A percentile compares a stretch with the other conserved stretches of the same genome.
These are phyloP conservation scores for Colletotrichum tofieldiae DNA, from an alignment of 2,329 filamentous ascomycete species.

Conservation along the genomic window DNA sequence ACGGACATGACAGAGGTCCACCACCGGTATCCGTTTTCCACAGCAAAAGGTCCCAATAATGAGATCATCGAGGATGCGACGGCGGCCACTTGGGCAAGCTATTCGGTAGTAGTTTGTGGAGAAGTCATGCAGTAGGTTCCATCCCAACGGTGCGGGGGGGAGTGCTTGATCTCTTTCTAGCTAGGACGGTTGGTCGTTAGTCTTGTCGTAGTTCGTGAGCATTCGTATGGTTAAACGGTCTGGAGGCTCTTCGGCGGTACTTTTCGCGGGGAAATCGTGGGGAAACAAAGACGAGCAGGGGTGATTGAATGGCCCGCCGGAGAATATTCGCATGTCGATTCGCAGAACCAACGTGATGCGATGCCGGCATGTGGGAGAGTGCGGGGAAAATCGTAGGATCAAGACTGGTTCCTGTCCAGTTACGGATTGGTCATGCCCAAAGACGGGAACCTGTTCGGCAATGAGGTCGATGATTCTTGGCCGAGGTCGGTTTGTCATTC, in stretches of 20 bases:
- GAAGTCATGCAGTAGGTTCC: conserved; percentile 1
- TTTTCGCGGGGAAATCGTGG: conserved; percentile 32
- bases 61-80: conserved; percentile 18
- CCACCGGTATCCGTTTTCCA: neutral
- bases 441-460: conserved; percentile 28
- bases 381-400: conserved; percentile 27
- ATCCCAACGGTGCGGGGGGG: conserved; percentile 23
- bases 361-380: conserved; percentile 23
- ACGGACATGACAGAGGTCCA: neutral
- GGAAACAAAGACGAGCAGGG: neutral
- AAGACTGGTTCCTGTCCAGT: neutral
- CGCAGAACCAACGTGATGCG: neutral
- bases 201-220: neutral
- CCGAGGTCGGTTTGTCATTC: conserved; percentile 19
- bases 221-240: neutral
- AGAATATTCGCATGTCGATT: neutral
- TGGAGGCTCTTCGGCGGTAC: conserved; percentile 31
- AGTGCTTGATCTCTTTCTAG: neutral
- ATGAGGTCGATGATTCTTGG: neutral
- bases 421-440: neutral
- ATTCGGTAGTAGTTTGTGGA: conserved; percentile 14
- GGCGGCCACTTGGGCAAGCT: conserved; percentile 3
- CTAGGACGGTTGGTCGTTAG: neutral
- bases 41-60: neutral
- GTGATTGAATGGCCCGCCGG: neutral